These are phyloP conservation scores for Phytophthora sp. DNA, from an alignment of 352 stramenopile genomes.

Conservation along the genomic window DNA sequence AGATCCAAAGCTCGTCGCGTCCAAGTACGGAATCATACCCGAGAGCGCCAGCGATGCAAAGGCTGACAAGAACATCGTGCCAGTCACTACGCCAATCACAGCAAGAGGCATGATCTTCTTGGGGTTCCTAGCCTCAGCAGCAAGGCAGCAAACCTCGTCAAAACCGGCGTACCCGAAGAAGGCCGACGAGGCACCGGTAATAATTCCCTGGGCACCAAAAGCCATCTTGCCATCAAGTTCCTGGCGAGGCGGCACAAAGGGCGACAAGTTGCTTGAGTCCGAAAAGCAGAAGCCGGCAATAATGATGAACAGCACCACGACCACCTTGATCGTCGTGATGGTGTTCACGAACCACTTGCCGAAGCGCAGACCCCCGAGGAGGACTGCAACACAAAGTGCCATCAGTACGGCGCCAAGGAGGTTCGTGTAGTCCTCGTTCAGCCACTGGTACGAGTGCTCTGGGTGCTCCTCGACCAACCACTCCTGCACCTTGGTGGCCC, in stretches of 20 bases:
- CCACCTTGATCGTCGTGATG: slow-evolving; percentile 83
- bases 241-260: slow-evolving; percentile 73
- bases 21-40: slow-evolving; percentile 64
- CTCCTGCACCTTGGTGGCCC: slow-evolving; percentile 90
- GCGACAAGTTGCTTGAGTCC: slow-evolving; percentile 80
- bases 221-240: slow-evolving; percentile 24
- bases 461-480: slow-evolving; percentile 63
- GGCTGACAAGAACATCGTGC: slow-evolving; percentile 76
- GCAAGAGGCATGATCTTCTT: slow-evolving; percentile 79
- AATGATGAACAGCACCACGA: slow-evolving; percentile 93
- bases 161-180: slow-evolving; percentile 96
- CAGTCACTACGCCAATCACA: slow-evolving; percentile 81
- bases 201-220: slow-evolving; percentile 65
- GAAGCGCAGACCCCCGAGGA: slow-evolving; percentile 86
- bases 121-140: slow-evolving; percentile 80
- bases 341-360: slow-evolving; percentile 91
- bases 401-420: slow-evolving; percentile 71
- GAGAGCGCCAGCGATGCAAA: slow-evolving; percentile 87
- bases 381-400: slow-evolving; percentile 64
- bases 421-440: slow-evolving; percentile 74
- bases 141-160: slow-evolving; percentile 93
- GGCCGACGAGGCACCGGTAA: slow-evolving; percentile 80
- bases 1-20: slow-evolving; percentile 43
- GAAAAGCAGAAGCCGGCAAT: slow-evolving; percentile 87
- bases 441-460: slow-evolving; percentile 43